Evolutionary conservation across 1,139 yeast genomes (phyloP).

Genomic region (Candida sp.): DNA sequence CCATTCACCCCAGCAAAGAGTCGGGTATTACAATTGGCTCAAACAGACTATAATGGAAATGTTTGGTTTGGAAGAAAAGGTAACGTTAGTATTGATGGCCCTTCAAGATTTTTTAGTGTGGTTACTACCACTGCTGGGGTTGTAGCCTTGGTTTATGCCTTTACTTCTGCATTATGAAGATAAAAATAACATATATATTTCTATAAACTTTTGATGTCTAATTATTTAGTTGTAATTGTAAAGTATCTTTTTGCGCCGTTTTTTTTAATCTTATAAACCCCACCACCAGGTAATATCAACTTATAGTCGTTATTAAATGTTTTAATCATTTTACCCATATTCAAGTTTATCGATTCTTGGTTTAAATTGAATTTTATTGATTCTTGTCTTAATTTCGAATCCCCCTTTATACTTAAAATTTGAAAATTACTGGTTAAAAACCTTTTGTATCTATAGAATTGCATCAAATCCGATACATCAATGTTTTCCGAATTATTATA

Average conservation of each 20-base stretch:
- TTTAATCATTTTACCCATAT: neutral
- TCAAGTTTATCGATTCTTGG: neutral
- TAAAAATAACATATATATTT: no score
- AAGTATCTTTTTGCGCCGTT: neutral
- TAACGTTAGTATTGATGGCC: constrained; percentile 32
- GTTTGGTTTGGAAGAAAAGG: constrained; percentile 37
- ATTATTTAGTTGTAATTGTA: neutral
- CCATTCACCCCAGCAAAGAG: constrained; percentile 48
- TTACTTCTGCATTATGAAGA: neutral
- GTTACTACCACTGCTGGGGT: constrained; percentile 26
- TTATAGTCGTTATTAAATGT: neutral
- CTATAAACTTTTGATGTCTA: neutral
- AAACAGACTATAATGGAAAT: constrained; percentile 15
- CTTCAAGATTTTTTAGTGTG: constrained; percentile 25
- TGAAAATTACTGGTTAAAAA: neutral
- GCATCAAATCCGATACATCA: neutral
- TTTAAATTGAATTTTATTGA: neutral
- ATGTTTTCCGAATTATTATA: neutral
- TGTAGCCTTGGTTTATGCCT: constrained; percentile 4
- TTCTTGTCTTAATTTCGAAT: neutral
- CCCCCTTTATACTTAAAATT: neutral
- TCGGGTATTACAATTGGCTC: constrained; percentile 19
- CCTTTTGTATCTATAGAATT: neutral
- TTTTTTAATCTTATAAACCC: neutral
- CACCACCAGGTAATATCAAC: neutral